A percentile compares a stretch with the other conserved stretches of the same genome.
Evolutionary conservation across 441 rosid genomes (phyloP).

Genomic region (Mallotus repandus): DNA sequence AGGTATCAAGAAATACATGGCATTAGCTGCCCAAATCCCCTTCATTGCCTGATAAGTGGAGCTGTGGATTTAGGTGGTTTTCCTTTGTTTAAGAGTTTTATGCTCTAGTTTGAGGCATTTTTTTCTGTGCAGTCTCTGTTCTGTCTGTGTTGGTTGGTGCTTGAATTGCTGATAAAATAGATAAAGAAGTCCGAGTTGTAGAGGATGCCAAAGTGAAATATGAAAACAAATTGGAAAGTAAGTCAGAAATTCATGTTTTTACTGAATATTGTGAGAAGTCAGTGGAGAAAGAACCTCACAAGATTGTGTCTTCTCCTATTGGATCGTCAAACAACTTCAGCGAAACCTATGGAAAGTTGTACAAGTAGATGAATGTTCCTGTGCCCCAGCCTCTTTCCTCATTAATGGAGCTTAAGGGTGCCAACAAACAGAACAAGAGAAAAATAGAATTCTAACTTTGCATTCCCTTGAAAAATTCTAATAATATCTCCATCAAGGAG

Average conservation of each 20-base stretch:
- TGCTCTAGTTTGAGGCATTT: constrained; percentile 43
- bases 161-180: constrained; percentile 20
- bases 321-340: constrained; percentile 45
- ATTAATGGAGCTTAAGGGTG: constrained; percentile 51
- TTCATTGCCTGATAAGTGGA: constrained; percentile 77
- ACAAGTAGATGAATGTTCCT: constrained; percentile 67
- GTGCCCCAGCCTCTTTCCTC: constrained; percentile 86
- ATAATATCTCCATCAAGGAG: no score
- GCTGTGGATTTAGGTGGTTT: constrained; percentile 93
- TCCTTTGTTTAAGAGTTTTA: constrained; percentile 69
- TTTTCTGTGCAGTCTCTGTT: background rate
- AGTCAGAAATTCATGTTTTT: constrained; percentile 22
- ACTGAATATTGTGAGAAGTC: constrained; percentile 17
- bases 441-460: constrained; percentile 19
- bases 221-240: constrained; percentile 19
- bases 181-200: constrained; percentile 15
- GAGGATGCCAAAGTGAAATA: constrained; percentile 12
- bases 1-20: constrained; percentile 70
- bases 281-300: constrained; percentile 21
- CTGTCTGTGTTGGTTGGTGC: background rate
- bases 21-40: constrained; percentile 88
- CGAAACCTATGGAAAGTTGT: constrained; percentile 49
- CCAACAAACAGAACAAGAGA: constrained; percentile 49
- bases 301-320: constrained; percentile 16
- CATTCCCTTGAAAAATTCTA: background rate